Evolutionary conservation across 2,329 filamentous ascomycete genomes (phyloP).

Genomic region (Blumeria hordei): DNA sequence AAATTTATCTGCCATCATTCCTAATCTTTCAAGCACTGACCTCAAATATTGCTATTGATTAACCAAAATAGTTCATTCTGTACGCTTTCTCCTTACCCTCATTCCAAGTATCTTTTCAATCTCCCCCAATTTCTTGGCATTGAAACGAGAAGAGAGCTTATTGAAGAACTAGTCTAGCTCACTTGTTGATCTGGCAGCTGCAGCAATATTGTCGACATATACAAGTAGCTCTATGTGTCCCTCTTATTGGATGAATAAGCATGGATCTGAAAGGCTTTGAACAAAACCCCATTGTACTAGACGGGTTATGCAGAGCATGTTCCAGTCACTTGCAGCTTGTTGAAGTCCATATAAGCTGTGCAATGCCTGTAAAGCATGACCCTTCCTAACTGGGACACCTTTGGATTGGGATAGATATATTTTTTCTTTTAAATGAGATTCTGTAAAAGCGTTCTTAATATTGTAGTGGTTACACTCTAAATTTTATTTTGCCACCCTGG

Average conservation of each 20-base stretch:
- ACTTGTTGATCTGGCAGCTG: too few species aligned
- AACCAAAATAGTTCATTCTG: too few species aligned
- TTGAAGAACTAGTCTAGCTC: too few species aligned
- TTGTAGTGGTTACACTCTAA: neutral
- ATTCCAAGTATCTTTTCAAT: slow-evolving; percentile 1
- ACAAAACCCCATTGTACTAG: neutral
- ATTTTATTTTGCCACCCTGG: neutral
- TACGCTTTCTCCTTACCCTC: neutral
- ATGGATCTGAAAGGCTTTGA: too few species aligned
- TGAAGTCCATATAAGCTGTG: neutral
- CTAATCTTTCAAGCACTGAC: neutral
- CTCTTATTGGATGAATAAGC: too few species aligned
- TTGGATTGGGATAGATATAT: neutral
- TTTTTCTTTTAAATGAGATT: slow-evolving; percentile 1
- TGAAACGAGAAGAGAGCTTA: slow-evolving; percentile 1
- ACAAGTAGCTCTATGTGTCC: too few species aligned
- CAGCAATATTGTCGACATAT: too few species aligned
- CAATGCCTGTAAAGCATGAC: neutral
- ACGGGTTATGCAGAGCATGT: neutral
- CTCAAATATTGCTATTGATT: slow-evolving; percentile 2
- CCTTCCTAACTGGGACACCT: neutral
- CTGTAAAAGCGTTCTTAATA: neutral
- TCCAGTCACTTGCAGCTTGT: neutral
- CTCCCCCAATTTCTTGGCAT: neutral
- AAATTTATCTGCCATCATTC: neutral